phyloP scores from a whole-genome alignment of 176 grass and related monocot species.

The Luzula sylvatica region DNA sequence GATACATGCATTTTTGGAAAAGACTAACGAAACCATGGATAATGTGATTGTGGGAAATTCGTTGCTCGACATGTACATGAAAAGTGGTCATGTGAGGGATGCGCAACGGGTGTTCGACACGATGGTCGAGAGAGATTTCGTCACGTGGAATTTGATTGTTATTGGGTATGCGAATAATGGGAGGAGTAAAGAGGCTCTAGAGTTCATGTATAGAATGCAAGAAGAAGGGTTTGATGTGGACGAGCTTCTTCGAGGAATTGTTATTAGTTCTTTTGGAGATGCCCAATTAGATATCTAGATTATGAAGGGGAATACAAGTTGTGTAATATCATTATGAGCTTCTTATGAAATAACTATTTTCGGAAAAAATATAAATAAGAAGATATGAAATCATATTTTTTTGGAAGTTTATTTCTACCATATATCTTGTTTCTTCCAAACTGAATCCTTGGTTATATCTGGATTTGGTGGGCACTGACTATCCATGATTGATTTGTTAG shows the following conservation, averaged over 20 bases:
- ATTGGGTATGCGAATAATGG: conserved; percentile 80
- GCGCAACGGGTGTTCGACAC: conserved; percentile 58
- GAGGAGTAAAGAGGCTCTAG: conserved; percentile 50
- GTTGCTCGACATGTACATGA: conserved; percentile 96
- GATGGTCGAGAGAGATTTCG: conserved; percentile 68
- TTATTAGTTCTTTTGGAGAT: conserved; percentile 37
- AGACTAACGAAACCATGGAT: conserved; percentile 29
- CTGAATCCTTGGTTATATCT: no score
- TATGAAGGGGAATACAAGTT: no score
- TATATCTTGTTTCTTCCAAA: no score
- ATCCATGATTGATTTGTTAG: no score
- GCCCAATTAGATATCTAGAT: no score
- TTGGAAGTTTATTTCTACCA: no score
- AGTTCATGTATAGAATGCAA: conserved; percentile 78
- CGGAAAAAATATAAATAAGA: no score
- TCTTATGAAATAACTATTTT: no score
- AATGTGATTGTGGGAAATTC: conserved; percentile 91
- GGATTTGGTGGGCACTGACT: no score
- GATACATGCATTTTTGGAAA: conserved; percentile 77
- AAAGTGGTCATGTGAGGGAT: conserved; percentile 58
- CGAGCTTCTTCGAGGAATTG: conserved; percentile 39
- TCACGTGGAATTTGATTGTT: conserved; percentile 87
- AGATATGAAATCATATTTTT: no score
- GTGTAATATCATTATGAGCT: no score
- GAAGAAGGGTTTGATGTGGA: conserved; percentile 58